These are phyloP conservation scores for Clonostachys rhizophaga DNA, from an alignment of 2,329 filamentous ascomycete species.

Conservation along the genomic window DNA sequence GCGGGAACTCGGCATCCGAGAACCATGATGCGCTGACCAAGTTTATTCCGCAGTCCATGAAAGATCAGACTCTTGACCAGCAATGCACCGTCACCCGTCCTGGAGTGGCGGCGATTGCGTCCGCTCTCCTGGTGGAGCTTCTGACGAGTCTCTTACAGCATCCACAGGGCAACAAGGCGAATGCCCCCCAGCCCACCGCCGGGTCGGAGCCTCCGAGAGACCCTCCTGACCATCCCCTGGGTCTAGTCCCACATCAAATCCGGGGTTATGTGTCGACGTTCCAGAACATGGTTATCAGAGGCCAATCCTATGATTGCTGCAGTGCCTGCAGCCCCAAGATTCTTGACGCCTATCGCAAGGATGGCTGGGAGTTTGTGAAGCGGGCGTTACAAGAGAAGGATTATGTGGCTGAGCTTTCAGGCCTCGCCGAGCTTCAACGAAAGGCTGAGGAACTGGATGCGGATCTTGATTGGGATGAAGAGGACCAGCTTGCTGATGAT, in stretches of 20 bases:
- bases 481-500: slow-evolving; percentile 44
- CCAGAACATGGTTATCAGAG: slow-evolving; percentile 68
- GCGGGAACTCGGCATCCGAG: neutral
- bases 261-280: slow-evolving; percentile 74
- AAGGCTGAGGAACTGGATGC: slow-evolving; percentile 44
- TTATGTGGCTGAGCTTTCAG: slow-evolving; percentile 73
- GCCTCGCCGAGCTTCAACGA: slow-evolving; percentile 67
- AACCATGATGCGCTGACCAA: neutral
- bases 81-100: slow-evolving; percentile 97
- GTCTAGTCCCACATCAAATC: slow-evolving; percentile 74
- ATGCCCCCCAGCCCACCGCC: slow-evolving; percentile 42
- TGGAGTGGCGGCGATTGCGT: slow-evolving; percentile 87
- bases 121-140: slow-evolving; percentile 84
- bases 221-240: slow-evolving; percentile 54
- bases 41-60: slow-evolving; percentile 64
- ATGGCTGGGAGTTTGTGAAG: slow-evolving; percentile 75
- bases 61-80: slow-evolving; percentile 92
- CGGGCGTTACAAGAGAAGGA: slow-evolving; percentile 69
- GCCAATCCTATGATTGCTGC: slow-evolving; percentile 74
- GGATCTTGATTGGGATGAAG: slow-evolving; percentile 58
- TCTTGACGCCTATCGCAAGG: slow-evolving; percentile 58
- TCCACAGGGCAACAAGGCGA: slow-evolving; percentile 61
- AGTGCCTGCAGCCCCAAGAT: slow-evolving; percentile 74
- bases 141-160: slow-evolving; percentile 86
- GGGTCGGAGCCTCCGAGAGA: slow-evolving; percentile 45